phyloP scores from a whole-genome alignment of 495 filamentous ascomycete genomes.

The Tuber microsphaerosporum region DNA sequence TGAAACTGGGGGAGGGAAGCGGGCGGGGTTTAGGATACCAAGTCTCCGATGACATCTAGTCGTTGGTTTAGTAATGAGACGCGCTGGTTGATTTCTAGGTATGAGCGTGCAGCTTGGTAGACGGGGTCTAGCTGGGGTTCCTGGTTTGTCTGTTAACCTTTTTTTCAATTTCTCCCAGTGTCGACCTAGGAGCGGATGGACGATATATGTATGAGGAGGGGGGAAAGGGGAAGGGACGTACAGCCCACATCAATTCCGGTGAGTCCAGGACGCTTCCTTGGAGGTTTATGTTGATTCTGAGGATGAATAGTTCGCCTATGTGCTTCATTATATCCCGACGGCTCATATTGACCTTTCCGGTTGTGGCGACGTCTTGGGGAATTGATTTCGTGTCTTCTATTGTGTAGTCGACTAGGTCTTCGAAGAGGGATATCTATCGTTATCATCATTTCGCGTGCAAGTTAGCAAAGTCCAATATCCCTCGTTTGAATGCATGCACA shows the following conservation, averaged over 20 bases:
- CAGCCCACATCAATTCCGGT: slow-evolving; percentile 92
- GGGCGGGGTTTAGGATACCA: slow-evolving; percentile 43
- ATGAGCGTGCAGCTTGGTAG: slow-evolving; percentile 87
- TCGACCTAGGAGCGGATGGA: neutral
- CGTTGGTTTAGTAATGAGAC: slow-evolving; percentile 85
- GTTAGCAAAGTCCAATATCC: neutral
- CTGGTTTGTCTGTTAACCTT: slow-evolving; percentile 11
- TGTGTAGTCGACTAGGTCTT: slow-evolving; percentile 88
- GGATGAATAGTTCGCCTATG: slow-evolving; percentile 93
- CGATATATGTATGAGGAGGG: neutral
- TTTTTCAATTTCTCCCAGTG: neutral
- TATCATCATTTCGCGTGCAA: slow-evolving; percentile 14
- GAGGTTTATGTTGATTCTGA: slow-evolving; percentile 94
- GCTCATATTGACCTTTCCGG: slow-evolving; percentile 78
- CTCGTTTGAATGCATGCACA: neutral
- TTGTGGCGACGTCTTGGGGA: slow-evolving; percentile 79
- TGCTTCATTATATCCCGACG: slow-evolving; percentile 93
- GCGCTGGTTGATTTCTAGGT: slow-evolving; percentile 95
- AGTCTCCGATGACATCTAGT: slow-evolving; percentile 85
- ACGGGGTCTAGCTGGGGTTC: slow-evolving; percentile 93
- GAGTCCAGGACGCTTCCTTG: slow-evolving; percentile 96
- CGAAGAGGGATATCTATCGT: slow-evolving; percentile 82
- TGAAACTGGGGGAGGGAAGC: neutral
- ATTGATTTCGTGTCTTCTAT: slow-evolving; percentile 84
- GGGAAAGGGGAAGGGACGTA: slow-evolving; percentile 11